Conservation (phyloP, 371 early-diverging fungal species). For the Umbelopsis sp. region DNA sequence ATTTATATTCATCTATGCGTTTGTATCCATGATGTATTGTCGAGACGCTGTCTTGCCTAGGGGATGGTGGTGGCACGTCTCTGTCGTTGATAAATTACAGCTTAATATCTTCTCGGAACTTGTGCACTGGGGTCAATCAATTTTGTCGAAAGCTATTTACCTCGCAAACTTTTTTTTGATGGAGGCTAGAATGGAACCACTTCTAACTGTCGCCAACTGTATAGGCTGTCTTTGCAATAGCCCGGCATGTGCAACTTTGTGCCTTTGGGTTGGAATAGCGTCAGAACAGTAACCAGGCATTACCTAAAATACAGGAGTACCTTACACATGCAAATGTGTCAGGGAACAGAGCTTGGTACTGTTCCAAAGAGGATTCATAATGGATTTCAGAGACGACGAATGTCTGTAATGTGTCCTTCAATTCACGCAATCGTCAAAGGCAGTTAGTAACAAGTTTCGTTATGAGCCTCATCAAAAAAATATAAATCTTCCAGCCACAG, state of each 20-base stretch:
- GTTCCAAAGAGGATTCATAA: not conserved
- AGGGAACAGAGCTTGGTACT: not conserved
- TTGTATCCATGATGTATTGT: conserved; percentile 47
- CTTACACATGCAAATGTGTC: not conserved
- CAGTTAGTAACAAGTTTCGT: not conserved
- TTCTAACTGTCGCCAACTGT: not conserved
- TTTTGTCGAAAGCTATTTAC: not conserved
- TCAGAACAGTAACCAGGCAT: not conserved
- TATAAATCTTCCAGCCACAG: not conserved
- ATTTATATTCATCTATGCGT: conserved; percentile 57
- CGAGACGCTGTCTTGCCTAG: conserved; percentile 42
- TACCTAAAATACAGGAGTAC: not conserved
- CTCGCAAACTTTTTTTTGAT: not conserved
- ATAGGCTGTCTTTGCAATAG: not conserved
- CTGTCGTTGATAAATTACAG: conserved; percentile 18
- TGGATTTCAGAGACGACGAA: not conserved
- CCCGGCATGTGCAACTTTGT: not conserved
- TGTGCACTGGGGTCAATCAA: not conserved
- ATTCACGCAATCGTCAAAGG: not conserved
- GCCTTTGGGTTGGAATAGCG: not conserved
- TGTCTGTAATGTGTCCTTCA: not conserved
- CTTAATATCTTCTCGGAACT: not conserved
- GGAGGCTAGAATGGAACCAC: not conserved
- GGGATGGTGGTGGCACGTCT: conserved; percentile 37
- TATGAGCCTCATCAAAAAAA: not conserved